phyloP scores from a whole-genome alignment of 345 rosid species.

The Theobroma cacao region DNA sequence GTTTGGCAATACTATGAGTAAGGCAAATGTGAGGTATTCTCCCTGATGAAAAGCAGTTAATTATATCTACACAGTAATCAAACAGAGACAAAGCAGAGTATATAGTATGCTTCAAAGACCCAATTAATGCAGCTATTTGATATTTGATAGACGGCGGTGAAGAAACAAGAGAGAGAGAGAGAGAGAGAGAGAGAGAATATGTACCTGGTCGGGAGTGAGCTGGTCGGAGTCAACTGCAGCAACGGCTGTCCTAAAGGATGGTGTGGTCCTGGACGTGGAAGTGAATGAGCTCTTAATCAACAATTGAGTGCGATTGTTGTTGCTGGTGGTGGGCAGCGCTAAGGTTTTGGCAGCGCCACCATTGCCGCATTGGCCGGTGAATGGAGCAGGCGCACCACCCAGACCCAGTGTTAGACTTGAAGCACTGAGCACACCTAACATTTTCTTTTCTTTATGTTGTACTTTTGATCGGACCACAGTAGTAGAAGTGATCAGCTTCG shows the following conservation, averaged over 20 bases:
- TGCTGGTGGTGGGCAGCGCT: background rate
- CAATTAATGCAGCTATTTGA: background rate
- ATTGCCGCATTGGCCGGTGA: constrained; percentile 8
- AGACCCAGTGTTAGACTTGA: background rate
- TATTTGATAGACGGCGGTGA: background rate
- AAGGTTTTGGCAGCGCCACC: background rate
- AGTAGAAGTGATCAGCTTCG: background rate
- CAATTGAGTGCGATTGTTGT: background rate
- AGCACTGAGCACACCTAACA: background rate
- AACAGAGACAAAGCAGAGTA: background rate
- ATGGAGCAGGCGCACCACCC: background rate
- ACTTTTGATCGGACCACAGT: background rate
- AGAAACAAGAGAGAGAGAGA: background rate
- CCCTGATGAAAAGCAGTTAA: background rate
- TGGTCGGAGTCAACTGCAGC: constrained; percentile 43
- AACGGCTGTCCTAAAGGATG: constrained; percentile 41
- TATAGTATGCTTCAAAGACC: background rate
- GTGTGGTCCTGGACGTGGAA: background rate
- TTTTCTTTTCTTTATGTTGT: background rate
- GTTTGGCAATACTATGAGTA: background rate
- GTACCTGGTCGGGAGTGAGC: constrained; percentile 33
- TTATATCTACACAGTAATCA: background rate
- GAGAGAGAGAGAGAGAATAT: constrained; percentile 4
- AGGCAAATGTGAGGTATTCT: background rate
- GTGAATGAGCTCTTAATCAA: constrained; percentile 9